Percentiles rank a stretch among this genome's conserved stretches.
Conservation (phyloP, 495 filamentous ascomycete genomes). For the Xylaria scruposa region DNA sequence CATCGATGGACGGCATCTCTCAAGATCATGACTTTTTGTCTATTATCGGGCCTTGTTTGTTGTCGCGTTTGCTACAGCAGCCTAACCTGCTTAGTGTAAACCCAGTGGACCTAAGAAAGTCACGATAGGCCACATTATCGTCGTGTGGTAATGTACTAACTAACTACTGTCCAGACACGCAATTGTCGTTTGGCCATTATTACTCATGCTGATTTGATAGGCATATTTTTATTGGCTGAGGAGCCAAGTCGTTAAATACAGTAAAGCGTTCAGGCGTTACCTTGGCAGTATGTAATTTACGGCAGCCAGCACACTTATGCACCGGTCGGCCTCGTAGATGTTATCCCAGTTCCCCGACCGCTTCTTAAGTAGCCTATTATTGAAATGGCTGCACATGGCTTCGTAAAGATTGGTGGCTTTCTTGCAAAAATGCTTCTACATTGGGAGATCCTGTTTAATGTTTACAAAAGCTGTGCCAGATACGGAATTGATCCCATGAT, state of each 20-base stretch:
- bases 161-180: constrained; percentile 2
- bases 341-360: neutral
- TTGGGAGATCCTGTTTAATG: neutral
- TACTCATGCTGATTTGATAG: constrained; percentile 17
- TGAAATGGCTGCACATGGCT: neutral
- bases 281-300: constrained; percentile 23
- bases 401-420: neutral
- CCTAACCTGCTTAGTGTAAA: constrained; percentile 20
- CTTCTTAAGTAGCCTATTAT: neutral
- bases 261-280: neutral
- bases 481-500: neutral
- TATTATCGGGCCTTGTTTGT: neutral
- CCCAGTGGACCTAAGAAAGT: neutral
- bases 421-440: neutral
- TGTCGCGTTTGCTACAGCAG: constrained; percentile 7
- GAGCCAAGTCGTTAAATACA: neutral
- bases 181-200: constrained; percentile 18
- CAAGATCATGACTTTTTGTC: neutral
- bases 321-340: neutral
- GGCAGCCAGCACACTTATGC: constrained; percentile 11
- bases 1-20: constrained; percentile 12
- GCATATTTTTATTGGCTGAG: constrained; percentile 7
- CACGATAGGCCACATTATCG: neutral
- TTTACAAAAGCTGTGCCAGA: neutral
- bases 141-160: neutral